phyloP scores from a whole-genome alignment of 495 filamentous ascomycete species.

The Daldinia loculata region DNA sequence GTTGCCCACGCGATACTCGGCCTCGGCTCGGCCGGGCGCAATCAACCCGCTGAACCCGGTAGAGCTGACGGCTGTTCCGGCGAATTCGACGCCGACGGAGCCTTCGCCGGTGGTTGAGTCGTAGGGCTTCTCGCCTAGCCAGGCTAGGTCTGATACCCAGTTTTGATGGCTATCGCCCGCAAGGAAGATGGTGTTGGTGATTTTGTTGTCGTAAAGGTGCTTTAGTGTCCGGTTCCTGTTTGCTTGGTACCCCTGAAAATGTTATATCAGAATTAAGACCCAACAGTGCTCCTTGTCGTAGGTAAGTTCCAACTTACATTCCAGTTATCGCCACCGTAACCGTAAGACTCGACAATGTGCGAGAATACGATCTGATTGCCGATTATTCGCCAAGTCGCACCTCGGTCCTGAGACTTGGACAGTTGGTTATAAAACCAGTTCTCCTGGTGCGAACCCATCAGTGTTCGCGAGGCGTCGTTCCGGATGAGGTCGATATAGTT shows the following conservation, averaged over 20 bases:
- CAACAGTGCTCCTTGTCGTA: neutral
- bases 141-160: conserved; percentile 71
- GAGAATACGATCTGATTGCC: conserved; percentile 74
- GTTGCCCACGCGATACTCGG: conserved; percentile 53
- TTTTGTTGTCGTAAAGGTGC: conserved; percentile 66
- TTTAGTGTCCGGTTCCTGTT: conserved; percentile 70
- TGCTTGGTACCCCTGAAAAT: conserved; percentile 65
- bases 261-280: conserved; percentile 19
- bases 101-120: conserved; percentile 64
- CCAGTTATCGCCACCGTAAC: conserved; percentile 43
- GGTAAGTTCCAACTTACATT: conserved; percentile 29
- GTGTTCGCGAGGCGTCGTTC: conserved; percentile 64
- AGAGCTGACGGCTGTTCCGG: conserved; percentile 67
- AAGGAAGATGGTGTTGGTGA: conserved; percentile 72
- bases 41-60: conserved; percentile 60
- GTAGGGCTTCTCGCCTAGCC: conserved; percentile 66
- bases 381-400: conserved; percentile 70
- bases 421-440: conserved; percentile 73
- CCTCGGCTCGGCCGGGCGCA: conserved; percentile 50
- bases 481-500: conserved; percentile 65
- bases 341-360: conserved; percentile 60
- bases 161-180: conserved; percentile 70
- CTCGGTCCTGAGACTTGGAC: conserved; percentile 59
- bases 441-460: conserved; percentile 74
- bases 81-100: conserved; percentile 72